These are phyloP conservation scores for Gaultheria prostrata DNA, from an alignment of 148 eudicot genomes.

Conservation along the genomic window DNA sequence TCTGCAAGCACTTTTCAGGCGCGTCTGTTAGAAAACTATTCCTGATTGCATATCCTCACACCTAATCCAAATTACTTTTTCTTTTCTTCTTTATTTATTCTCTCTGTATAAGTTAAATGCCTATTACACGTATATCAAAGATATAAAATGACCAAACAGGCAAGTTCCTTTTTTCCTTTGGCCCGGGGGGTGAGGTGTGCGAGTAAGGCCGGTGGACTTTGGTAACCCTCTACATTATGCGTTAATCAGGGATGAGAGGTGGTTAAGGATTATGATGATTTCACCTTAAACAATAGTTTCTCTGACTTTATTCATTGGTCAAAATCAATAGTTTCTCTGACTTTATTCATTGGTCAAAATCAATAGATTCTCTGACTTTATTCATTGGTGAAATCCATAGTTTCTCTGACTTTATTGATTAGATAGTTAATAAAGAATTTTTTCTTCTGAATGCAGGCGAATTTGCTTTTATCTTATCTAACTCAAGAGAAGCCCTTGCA, in stretches of 20 bases:
- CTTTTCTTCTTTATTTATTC: not conserved
- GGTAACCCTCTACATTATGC: not conserved
- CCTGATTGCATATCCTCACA: constrained; percentile 11
- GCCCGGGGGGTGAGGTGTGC: not conserved
- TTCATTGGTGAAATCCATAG: not conserved
- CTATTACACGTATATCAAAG: not conserved
- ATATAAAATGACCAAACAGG: not conserved
- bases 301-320: too few species aligned
- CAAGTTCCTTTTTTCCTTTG: not conserved
- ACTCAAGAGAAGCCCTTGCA: constrained; percentile 40
- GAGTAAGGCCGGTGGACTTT: not conserved
- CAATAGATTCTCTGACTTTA: too few species aligned
- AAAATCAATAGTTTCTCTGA: not conserved
- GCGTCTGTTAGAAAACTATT: not conserved
- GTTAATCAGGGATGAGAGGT: not conserved
- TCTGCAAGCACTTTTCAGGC: not conserved
- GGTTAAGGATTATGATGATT: not conserved
- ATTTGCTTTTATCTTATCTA: constrained; percentile 54
- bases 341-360: not conserved
- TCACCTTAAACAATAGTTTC: not conserved
- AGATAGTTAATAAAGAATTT: constrained; percentile 4
- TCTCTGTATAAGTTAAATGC: not conserved
- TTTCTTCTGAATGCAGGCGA: constrained; percentile 37
- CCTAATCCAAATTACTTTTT: not conserved
- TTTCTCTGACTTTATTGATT: constrained; percentile 5